Percentiles rank a stretch among this genome's conserved stretches.
Conservation (phyloP, 164 flowering plant genomes). For the Brasenia schreberi region DNA sequence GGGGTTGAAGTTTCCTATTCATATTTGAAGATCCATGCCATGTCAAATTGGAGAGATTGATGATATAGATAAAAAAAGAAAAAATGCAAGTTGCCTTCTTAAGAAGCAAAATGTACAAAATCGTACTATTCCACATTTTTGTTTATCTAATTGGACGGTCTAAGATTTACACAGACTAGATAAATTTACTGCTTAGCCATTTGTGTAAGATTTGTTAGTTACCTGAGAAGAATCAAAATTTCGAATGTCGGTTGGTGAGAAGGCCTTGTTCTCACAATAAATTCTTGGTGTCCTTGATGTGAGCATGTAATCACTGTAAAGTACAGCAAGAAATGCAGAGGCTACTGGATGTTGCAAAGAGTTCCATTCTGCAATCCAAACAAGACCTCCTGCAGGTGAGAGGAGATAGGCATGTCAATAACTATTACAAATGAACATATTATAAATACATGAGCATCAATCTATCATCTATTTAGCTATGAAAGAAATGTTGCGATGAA, state of each 20-base stretch:
- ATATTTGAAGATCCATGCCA: too few species aligned
- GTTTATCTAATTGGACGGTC: too few species aligned
- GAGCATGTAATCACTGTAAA: constrained; percentile 95
- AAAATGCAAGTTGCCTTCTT: too few species aligned
- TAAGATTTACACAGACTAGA: not conserved
- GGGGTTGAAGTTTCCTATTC: too few species aligned
- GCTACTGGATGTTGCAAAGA: constrained; percentile 91
- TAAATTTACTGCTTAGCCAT: not conserved
- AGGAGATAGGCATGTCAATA: not conserved
- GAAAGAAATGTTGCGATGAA: too few species aligned
- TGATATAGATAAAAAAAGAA: too few species aligned
- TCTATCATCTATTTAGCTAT: too few species aligned
- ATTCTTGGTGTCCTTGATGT: constrained; percentile 40
- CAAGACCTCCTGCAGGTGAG: constrained; percentile 58
- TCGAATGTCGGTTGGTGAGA: constrained; percentile 59
- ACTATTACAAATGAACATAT: not conserved
- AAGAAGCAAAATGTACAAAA: too few species aligned
- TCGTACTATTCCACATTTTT: too few species aligned
- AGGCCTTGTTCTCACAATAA: constrained; percentile 39
- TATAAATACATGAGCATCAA: not conserved
- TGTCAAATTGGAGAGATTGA: too few species aligned
- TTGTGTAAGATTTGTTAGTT: constrained; percentile 6
- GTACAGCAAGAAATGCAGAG: constrained; percentile 71
- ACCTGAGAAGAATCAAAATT: constrained; percentile 91
- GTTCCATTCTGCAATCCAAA: constrained; percentile 88